These are phyloP conservation scores for Claviceps pusilla DNA, from an alignment of 2,329 filamentous ascomycete genomes.

Conservation along the genomic window DNA sequence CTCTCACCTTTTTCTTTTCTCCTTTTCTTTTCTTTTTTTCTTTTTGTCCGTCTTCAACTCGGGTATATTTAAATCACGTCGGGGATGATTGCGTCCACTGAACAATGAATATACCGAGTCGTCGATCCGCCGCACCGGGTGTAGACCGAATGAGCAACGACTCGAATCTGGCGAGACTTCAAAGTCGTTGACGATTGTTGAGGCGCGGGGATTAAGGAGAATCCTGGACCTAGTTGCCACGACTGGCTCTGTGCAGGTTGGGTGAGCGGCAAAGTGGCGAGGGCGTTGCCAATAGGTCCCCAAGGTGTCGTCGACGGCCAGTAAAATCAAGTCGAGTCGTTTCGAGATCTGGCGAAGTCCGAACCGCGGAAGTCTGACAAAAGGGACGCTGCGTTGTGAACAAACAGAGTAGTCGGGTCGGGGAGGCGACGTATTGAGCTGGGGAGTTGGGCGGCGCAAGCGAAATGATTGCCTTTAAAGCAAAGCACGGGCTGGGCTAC, in stretches of 20 bases:
- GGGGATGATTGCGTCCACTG: constrained; percentile 12
- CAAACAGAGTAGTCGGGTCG: constrained; percentile 3
- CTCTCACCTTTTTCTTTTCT: not conserved
- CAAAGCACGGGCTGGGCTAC: constrained; percentile 8
- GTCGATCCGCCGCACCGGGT: constrained; percentile 13
- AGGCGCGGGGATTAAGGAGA: constrained; percentile 6
- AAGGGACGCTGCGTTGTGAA: constrained; percentile 6
- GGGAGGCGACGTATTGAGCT: constrained; percentile 27
- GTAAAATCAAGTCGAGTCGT: constrained; percentile 1
- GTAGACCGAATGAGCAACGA: not conserved
- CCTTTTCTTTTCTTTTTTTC: not conserved
- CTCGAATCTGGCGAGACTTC: not conserved
- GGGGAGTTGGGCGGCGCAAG: constrained; percentile 33
- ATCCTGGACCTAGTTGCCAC: not conserved
- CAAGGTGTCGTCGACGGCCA: constrained; percentile 6
- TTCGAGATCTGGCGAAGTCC: constrained; percentile 3
- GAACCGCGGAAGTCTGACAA: constrained; percentile 4
- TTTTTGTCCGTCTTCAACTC: not conserved
- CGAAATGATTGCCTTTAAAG: constrained; percentile 35
- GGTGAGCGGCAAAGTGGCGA: constrained; percentile 1
- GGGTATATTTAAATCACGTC: constrained; percentile 8
- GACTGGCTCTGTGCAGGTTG: constrained; percentile 1
- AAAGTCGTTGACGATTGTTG: constrained; percentile 2
- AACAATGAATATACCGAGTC: constrained; percentile 8
- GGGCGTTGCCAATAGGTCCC: constrained; percentile 2